Conservation (phyloP, 441 rosid species). For the Pelargonium citronellum region DNA sequence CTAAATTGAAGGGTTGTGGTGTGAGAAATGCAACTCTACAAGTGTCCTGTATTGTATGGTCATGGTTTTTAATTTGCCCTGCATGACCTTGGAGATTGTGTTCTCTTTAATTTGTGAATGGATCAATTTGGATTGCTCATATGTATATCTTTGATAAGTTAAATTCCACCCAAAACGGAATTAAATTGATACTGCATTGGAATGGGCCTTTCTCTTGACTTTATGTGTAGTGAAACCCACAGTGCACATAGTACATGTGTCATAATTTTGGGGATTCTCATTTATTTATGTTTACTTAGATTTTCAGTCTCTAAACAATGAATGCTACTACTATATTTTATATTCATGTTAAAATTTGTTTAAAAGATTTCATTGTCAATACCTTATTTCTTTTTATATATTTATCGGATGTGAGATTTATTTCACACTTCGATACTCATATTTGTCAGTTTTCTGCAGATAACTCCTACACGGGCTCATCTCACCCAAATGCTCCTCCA, state of each 20-base stretch:
- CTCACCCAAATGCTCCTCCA: conserved; percentile 43
- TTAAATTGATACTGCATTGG: background rate
- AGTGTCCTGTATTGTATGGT: background rate
- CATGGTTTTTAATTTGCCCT: background rate
- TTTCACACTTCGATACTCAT: background rate
- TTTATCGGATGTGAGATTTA: background rate
- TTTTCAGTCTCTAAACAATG: background rate
- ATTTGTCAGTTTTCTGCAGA: conserved; percentile 29
- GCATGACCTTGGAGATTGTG: background rate
- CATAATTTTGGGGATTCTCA: background rate
- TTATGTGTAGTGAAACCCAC: background rate
- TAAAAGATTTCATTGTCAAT: too few relatives aligned
- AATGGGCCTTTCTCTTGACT: background rate
- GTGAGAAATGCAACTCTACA: background rate
- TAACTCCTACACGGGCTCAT: conserved; percentile 51
- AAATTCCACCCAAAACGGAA: too few relatives aligned
- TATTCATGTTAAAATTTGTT: background rate
- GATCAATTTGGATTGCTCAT: conserved; percentile 1
- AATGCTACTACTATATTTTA: background rate
- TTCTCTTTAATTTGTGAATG: background rate
- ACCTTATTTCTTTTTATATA: too few relatives aligned
- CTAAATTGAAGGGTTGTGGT: background rate
- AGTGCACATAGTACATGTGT: too few relatives aligned
- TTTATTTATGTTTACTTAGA: background rate
- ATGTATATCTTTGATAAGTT: background rate